Percentiles rank a stretch among this genome's conserved stretches.
These are phyloP conservation scores for Candida oleophila DNA, from an alignment of 805 yeast species.

Conservation along the genomic window DNA sequence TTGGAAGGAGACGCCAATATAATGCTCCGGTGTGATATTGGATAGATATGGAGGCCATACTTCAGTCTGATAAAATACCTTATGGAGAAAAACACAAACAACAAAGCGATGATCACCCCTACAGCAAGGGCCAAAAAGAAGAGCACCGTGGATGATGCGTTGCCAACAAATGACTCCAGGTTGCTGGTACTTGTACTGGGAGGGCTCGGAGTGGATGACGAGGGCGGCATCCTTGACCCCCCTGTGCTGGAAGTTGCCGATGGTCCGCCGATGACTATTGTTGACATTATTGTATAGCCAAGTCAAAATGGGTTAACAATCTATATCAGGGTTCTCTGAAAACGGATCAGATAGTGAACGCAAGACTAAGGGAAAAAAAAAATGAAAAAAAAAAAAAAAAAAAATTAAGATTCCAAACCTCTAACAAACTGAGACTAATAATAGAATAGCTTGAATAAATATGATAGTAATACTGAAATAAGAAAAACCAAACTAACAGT, in stretches of 20 bases:
- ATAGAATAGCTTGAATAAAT: background rate
- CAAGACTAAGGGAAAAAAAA: too few relatives aligned
- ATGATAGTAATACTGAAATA: background rate
- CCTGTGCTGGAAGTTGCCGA: too few relatives aligned
- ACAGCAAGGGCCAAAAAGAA: constrained; percentile 64
- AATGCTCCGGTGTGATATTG: constrained; percentile 27
- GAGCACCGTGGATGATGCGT: constrained; percentile 60
- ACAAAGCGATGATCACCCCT: constrained; percentile 55
- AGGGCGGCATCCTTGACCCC: background rate
- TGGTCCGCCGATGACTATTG: too few relatives aligned
- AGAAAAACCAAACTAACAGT: background rate
- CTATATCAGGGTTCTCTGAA: too few relatives aligned
- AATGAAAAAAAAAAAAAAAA: too few relatives aligned
- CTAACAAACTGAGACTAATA: background rate
- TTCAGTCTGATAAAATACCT: constrained; percentile 58
- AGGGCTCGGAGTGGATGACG: background rate
- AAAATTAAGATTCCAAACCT: background rate
- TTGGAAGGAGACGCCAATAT: constrained; percentile 14
- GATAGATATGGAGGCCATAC: constrained; percentile 52
- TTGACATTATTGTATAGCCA: too few relatives aligned
- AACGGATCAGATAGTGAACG: too few relatives aligned
- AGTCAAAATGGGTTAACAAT: too few relatives aligned
- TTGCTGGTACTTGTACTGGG: background rate
- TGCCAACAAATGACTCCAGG: constrained; percentile 35
- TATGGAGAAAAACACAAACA: constrained; percentile 59